Base-by-base conservation (phyloP, 2,329 filamentous ascomycete genomes). In the Harringtonia aguacate region DNA sequence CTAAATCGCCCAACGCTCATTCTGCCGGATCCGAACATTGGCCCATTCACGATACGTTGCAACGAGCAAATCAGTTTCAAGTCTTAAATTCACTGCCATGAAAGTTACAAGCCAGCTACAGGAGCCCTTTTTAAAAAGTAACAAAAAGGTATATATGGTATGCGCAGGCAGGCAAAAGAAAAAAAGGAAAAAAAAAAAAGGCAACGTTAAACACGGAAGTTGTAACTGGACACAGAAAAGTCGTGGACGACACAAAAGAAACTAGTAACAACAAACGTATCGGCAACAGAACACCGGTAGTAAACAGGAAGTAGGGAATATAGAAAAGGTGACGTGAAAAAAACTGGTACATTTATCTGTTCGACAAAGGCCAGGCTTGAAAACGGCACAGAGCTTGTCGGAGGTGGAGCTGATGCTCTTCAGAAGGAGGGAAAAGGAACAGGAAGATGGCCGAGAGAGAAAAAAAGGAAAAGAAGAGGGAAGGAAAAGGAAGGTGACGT, bases 281-380 rank as follows among this genome's bases (percentile, higher is more conserved):
- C 12, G 8, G 44, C 45, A 43, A 46, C 45, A 46, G 39, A 41
- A 51, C 18, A 47, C 50, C 46, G 35, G 38, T 27, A 46, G 35
- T 36, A 42, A 35, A 30, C 28, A 41, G 39, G 49, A 47, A 49
- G 46, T 46, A 50, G 50, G 45, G 46, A 47, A 43, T 27, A 10
- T 6, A 27, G 24, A 10, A 27, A 10, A 27, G 7, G 10, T 27
- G 24, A 27, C 7, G 24, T 27, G 10, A 27, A 10, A 10, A 27
- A 27, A 27, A 10, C 6, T 27, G 10, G 10, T 27, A 27, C 24
- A 27, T 27, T 27, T 27, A 27, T 10, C 7, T 6, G 10, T 27
- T 27, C 7, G 24, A 27, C 7, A 10, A 27, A 27, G 24, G n/a
- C n/a, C 24, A 10, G 24, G 7, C 24, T 6, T 27, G 24, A 27